These are phyloP conservation scores for Symbiodinium pilosum DNA, from an alignment of 73 alveolate species.

Conservation along the genomic window DNA sequence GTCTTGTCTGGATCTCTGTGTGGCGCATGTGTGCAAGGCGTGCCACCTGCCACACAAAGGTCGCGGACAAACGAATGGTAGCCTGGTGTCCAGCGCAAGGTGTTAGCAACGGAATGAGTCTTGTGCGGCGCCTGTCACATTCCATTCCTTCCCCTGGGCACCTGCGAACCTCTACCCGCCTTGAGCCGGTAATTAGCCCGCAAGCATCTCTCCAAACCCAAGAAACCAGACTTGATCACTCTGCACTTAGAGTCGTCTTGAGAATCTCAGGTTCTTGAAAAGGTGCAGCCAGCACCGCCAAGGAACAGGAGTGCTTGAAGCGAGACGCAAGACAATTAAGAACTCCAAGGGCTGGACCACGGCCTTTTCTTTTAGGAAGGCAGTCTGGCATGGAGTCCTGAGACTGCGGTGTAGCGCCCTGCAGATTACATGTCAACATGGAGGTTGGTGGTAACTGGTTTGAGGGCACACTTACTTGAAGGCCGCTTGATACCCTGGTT, in stretches of 20 bases:
- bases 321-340: background rate
- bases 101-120: background rate
- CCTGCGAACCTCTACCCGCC: no score
- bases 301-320: background rate
- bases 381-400: slow-evolving; percentile 69
- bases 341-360: background rate
- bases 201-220: background rate
- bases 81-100: background rate
- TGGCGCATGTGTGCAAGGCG: no score
- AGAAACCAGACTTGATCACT: background rate
- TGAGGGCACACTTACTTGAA: no score
- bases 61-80: background rate
- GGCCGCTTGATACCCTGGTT: background rate
- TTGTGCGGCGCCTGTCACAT: background rate
- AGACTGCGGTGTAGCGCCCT: background rate
- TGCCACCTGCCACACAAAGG: background rate
- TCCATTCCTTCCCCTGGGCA: no score
- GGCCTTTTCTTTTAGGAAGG: slow-evolving; percentile 74
- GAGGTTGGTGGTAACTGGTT: no score
- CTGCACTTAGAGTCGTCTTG: background rate
- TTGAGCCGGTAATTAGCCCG: background rate
- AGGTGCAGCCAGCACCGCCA: background rate
- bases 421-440: no score
- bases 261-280: background rate
- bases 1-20: no score